Percentiles rank a stretch among this genome's conserved stretches.
These are phyloP conservation scores for Stephania cephalantha DNA, from an alignment of 164 flowering plant genomes.

Conservation along the genomic window DNA sequence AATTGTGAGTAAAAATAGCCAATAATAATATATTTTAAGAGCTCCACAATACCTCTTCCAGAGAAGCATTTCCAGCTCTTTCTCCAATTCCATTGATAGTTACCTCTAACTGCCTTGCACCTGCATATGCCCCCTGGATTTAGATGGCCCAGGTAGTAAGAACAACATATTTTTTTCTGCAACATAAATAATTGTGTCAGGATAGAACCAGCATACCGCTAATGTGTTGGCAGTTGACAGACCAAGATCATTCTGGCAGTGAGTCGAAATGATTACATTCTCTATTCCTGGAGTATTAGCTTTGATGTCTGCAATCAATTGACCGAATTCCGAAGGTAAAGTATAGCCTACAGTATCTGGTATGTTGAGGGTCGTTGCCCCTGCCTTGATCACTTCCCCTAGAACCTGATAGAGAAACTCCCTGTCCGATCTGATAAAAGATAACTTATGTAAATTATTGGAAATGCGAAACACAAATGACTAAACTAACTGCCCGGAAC, in stretches of 20 bases:
- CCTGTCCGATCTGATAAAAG: slow-evolving; percentile 62
- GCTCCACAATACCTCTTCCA: slow-evolving; percentile 66
- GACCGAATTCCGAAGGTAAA: slow-evolving; percentile 67
- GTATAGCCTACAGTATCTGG: slow-evolving; percentile 94
- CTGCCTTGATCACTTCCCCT: slow-evolving; percentile 89
- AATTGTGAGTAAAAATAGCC: too few relatives aligned
- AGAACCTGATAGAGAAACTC: slow-evolving; percentile 76
- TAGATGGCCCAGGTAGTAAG: slow-evolving; percentile 19
- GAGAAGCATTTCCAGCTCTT: slow-evolving; percentile 97
- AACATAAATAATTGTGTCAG: neutral
- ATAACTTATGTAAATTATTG: slow-evolving; percentile 4
- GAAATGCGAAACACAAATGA: neutral
- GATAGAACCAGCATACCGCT: slow-evolving; percentile 41
- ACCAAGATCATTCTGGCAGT: slow-evolving; percentile 98
- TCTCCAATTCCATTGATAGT: slow-evolving; percentile 98
- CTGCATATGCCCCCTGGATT: slow-evolving; percentile 78
- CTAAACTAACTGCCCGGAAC: neutral
- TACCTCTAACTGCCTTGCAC: slow-evolving; percentile 91
- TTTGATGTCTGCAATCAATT: slow-evolving; percentile 82
- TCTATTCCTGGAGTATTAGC: slow-evolving; percentile 87
- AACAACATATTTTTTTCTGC: neutral
- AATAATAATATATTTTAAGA: neutral
- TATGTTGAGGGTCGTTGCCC: slow-evolving; percentile 96
- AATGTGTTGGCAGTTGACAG: slow-evolving; percentile 91
- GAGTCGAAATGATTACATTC: slow-evolving; percentile 89